Conservation (phyloP, 2,329 filamentous ascomycete genomes). For the Paradendryphiella salina region DNA sequence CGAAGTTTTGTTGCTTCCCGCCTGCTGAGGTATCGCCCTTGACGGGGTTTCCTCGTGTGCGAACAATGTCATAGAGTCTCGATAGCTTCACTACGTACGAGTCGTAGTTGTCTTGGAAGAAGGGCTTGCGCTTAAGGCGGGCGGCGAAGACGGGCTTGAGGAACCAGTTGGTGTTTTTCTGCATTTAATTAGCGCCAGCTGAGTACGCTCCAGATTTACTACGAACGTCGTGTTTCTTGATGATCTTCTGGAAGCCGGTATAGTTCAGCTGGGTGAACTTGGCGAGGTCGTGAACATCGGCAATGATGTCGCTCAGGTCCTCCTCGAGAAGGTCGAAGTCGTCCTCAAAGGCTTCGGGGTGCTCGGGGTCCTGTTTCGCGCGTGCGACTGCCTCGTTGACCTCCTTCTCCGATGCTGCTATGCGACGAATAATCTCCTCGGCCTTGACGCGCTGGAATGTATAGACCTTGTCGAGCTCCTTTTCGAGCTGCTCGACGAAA, state of each 20-base stretch:
- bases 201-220: constrained; percentile 1
- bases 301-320: constrained; percentile 95
- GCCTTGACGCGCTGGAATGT: constrained; percentile 97
- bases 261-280: constrained; percentile 99
- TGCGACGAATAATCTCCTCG: constrained; percentile 90
- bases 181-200: constrained; percentile 23
- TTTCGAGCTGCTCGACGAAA: constrained; percentile 85
- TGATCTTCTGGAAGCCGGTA: constrained; percentile 99
- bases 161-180: constrained; percentile 95
- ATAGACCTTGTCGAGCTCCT: constrained; percentile 95
- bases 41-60: constrained; percentile 87
- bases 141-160: constrained; percentile 95
- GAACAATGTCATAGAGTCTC: constrained; percentile 90
- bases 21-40: constrained; percentile 91
- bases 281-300: constrained; percentile 94
- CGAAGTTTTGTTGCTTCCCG: constrained; percentile 90
- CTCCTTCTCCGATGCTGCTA: constrained; percentile 84
- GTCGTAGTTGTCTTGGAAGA: constrained; percentile 99
- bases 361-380: constrained; percentile 29
- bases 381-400: constrained; percentile 83
- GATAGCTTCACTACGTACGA: constrained; percentile 93
- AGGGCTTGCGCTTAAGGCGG: constrained; percentile 91
- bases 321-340: constrained; percentile 94
- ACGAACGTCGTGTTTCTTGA: constrained; percentile 96
- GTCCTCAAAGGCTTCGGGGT: constrained; percentile 70